phyloP scores from a whole-genome alignment of 441 rosid species.

The Croton setiger region DNA sequence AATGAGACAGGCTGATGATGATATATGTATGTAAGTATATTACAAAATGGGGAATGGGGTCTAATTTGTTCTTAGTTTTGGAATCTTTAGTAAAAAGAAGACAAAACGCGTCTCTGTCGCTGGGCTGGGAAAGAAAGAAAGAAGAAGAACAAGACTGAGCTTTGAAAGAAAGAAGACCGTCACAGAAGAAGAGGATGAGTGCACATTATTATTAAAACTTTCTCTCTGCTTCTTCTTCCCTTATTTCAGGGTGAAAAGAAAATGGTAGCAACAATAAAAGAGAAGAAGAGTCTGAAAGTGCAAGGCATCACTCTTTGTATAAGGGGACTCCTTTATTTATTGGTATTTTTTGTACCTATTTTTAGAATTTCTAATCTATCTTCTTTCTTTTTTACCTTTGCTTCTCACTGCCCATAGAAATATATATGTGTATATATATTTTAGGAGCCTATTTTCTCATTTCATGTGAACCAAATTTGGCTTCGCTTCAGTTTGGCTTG shows the following conservation, averaged over 20 bases:
- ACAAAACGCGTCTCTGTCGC: constrained; percentile 29
- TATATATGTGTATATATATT: too few relatives aligned
- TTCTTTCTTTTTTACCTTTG: too few relatives aligned
- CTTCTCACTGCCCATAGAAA: too few relatives aligned
- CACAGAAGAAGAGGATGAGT: constrained; percentile 26
- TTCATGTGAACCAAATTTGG: neutral
- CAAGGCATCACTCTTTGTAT: constrained; percentile 34
- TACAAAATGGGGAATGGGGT: constrained; percentile 25
- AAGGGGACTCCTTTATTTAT: constrained; percentile 43
- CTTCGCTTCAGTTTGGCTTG: constrained; percentile 1
- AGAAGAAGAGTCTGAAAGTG: constrained; percentile 19
- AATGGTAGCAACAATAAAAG: neutral
- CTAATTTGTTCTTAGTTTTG: constrained; percentile 25
- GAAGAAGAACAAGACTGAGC: constrained; percentile 13
- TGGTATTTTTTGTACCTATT: constrained; percentile 6
- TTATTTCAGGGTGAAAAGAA: constrained; percentile 44
- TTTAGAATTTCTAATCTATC: neutral
- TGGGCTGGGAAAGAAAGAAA: constrained; percentile 24
- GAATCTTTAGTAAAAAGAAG: constrained; percentile 19
- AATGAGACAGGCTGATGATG: neutral
- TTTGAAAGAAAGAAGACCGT: neutral
- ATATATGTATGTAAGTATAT: neutral
- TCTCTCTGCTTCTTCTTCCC: constrained; percentile 34
- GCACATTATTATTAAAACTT: constrained; percentile 36
- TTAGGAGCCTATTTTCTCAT: neutral